phyloP scores from a whole-genome alignment of 1,139 yeast genomes.

The Candida sanyaensis region DNA sequence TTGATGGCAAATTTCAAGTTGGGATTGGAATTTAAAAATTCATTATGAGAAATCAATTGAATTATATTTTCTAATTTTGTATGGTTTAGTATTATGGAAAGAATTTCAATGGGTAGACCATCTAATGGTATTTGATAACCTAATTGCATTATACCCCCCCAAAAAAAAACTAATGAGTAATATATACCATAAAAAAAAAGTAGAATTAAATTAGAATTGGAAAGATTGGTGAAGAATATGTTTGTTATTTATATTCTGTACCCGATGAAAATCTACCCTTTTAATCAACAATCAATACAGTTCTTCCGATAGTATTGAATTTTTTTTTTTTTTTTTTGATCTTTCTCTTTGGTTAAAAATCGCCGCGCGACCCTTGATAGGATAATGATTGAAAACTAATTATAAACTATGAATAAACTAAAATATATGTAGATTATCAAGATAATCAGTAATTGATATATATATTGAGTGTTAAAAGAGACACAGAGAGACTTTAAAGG shows the following conservation, averaged over 20 bases:
- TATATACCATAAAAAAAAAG: too few relatives aligned
- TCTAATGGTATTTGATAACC: not conserved
- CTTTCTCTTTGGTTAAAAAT: not conserved
- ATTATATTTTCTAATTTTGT: slow-evolving; percentile 10
- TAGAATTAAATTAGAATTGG: not conserved
- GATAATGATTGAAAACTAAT: too few relatives aligned
- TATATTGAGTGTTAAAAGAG: too few relatives aligned
- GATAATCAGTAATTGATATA: too few relatives aligned
- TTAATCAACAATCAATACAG: not conserved
- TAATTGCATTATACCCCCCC: not conserved
- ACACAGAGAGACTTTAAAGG: too few relatives aligned
- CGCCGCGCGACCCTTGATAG: not conserved
- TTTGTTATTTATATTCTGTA: not conserved
- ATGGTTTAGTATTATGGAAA: slow-evolving; percentile 10
- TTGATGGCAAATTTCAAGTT: slow-evolving; percentile 8
- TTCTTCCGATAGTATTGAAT: not conserved
- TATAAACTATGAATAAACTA: too few relatives aligned
- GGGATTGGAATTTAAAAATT: slow-evolving; percentile 11
- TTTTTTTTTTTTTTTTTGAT: too few relatives aligned
- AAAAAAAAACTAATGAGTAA: not conserved
- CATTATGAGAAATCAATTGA: slow-evolving; percentile 7
- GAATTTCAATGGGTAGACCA: slow-evolving; percentile 12
- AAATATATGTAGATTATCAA: too few relatives aligned
- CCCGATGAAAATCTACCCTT: not conserved
- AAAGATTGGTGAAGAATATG: not conserved